These are phyloP conservation scores for Dactylonectria macrodidyma DNA, from an alignment of 2,329 filamentous ascomycete genomes.

Conservation along the genomic window DNA sequence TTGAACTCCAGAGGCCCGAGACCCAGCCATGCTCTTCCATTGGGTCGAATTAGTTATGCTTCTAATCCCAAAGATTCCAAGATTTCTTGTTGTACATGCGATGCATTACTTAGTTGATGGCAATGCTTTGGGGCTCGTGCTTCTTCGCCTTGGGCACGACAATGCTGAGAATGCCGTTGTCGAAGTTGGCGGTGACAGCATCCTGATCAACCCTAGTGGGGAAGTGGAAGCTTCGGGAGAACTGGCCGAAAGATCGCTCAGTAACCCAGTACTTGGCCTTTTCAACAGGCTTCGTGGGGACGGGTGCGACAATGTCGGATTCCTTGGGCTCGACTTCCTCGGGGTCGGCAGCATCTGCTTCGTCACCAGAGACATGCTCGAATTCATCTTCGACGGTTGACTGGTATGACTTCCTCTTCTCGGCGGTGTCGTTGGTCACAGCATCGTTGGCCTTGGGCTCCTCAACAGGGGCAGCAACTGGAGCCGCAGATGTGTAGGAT, in stretches of 20 bases:
- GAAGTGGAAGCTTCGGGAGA: conserved; percentile 79
- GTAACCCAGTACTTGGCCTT: conserved; percentile 78
- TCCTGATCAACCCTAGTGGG: conserved; percentile 75
- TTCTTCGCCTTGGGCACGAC: conserved; percentile 77
- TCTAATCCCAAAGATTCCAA: too few relatives aligned
- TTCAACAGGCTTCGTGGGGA: conserved; percentile 53
- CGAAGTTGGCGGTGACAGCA: conserved; percentile 72
- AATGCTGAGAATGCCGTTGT: conserved; percentile 76
- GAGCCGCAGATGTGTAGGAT: conserved; percentile 70
- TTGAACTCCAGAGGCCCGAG: too few relatives aligned
- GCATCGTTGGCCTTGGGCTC: conserved; percentile 51
- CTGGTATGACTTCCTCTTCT: conserved; percentile 62
- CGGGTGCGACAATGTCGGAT: conserved; percentile 38
- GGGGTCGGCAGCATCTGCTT: neutral
- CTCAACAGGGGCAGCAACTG: conserved; percentile 63
- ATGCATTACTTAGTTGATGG: conserved; percentile 60
- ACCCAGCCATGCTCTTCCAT: too few relatives aligned
- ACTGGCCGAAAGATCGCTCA: conserved; percentile 77
- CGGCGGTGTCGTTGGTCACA: conserved; percentile 58
- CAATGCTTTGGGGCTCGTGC: conserved; percentile 69
- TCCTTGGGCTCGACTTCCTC: conserved; percentile 20
- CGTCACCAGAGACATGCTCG: conserved; percentile 50
- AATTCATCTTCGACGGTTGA: conserved; percentile 78
- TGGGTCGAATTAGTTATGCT: too few relatives aligned
- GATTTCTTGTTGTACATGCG: too few relatives aligned